Evolutionary conservation across 2,329 filamentous ascomycete genomes (phyloP), one percentile per base, ranked within the genome.

Genomic region (Aspergillus quadricinctus): DNA sequence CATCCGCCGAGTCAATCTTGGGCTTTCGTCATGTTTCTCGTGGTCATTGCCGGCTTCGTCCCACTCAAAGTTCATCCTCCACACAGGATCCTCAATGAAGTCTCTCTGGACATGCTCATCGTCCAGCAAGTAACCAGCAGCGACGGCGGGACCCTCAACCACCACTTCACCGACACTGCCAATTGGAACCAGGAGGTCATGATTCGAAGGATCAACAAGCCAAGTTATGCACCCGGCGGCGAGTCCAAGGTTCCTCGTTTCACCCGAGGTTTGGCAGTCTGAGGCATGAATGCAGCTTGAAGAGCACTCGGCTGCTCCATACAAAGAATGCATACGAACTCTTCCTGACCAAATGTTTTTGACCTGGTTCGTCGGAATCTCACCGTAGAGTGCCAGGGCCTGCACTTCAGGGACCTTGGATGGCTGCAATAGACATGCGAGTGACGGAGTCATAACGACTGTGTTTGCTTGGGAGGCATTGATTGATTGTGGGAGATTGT

Each of bases 51-150:
- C 10, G 1, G 14, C 25, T 5, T 51, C 29, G 17, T 45, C 21
- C 5, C 2, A 4, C 6, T 78, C 77, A 49, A 57, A 8, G n/a
- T 23, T 48, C 19, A 45, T 31, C 17, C 58, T 28, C 67, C 66
- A 69, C 17, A 37, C 11, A 5, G 64, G 61, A 28, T 80, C 71
- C 2, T 78, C 64, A 29, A 87, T 78, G 56, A 87, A 87, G 0
- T 75, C 77, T 6, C 73, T 69, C 1, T 71, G 74, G 0, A 81
- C 83, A 64, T 80, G 80, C n/a, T 74, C 76, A 0, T 76, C 71
- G 54, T 83, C 76, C 37, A 78, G 76, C n/a, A 85, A 70, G 57
- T 87, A 87, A 6, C 82, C 82, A 14, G 78, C 71, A 3, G 81
- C 82, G 0, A 87, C 78, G 28, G 82, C 76, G 0, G 82, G 81